Percentiles rank a stretch among this genome's conserved stretches.
These are phyloP conservation scores for Schoenoplectus triqueter DNA, from an alignment of 202 grass and related monocot genomes.

Conservation along the genomic window DNA sequence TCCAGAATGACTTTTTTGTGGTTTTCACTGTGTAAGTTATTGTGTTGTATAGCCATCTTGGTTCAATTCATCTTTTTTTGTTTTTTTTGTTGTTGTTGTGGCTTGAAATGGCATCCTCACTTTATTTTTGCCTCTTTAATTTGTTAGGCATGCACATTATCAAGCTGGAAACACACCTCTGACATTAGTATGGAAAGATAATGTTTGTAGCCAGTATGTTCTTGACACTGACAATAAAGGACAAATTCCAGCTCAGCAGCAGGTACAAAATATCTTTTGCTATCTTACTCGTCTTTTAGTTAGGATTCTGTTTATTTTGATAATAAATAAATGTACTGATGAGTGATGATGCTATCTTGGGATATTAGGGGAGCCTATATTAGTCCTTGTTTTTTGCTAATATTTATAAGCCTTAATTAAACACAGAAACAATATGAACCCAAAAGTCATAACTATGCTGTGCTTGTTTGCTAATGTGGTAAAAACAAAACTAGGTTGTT, in stretches of 20 bases:
- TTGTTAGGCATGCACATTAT: conserved; percentile 41
- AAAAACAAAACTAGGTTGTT: conserved; percentile 62
- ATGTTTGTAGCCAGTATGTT: conserved; percentile 74
- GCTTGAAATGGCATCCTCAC: not conserved
- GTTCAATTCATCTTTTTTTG: not conserved
- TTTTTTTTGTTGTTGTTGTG: not conserved
- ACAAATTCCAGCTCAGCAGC: conserved; percentile 73
- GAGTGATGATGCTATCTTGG: not conserved
- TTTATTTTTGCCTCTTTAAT: conserved; percentile 19
- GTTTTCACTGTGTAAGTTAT: not conserved
- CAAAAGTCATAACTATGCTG: conserved; percentile 8
- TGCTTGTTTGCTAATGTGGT: conserved; percentile 37
- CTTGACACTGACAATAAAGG: conserved; percentile 89
- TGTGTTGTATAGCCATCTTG: not conserved
- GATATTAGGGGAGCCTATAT: not conserved
- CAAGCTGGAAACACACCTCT: no score
- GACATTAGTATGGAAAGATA: conserved; percentile 78
- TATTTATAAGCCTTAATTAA: not conserved
- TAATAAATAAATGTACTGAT: not conserved
- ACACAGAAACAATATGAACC: not conserved
- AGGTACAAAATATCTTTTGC: conserved; percentile 45
- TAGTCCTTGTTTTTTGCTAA: not conserved
- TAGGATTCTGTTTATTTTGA: conserved; percentile 19
- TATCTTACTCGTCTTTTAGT: conserved; percentile 2
- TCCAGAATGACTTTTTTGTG: not conserved